A percentile compares a stretch with the other conserved stretches of the same genome.
phyloP scores from a whole-genome alignment of 2,329 filamentous ascomycete genomes.

The Hymenoscyphus linearis region DNA sequence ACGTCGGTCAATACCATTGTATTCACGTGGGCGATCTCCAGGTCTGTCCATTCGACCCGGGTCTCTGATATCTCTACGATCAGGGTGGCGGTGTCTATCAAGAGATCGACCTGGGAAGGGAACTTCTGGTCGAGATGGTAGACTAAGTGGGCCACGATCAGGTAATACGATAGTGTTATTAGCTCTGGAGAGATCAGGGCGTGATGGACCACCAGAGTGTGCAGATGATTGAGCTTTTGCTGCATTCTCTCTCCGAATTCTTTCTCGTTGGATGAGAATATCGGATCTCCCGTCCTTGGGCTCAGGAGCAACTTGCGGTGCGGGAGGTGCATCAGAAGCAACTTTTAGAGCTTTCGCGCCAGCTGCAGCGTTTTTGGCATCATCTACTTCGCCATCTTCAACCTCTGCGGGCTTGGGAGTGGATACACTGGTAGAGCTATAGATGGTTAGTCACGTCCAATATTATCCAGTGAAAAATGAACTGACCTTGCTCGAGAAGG shows the following conservation, averaged over 20 bases:
- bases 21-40: slow-evolving; percentile 30
- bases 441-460: slow-evolving; percentile 31
- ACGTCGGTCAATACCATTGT: slow-evolving; percentile 26
- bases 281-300: slow-evolving; percentile 21
- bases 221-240: slow-evolving; percentile 21
- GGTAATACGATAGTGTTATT: slow-evolving; percentile 7
- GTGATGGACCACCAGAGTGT: slow-evolving; percentile 18
- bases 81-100: slow-evolving; percentile 28
- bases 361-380: slow-evolving; percentile 40
- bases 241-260: slow-evolving; percentile 26
- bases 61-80: slow-evolving; percentile 30
- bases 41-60: slow-evolving; percentile 22
- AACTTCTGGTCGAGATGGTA: slow-evolving; percentile 31
- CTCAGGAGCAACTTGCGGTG: slow-evolving; percentile 3
- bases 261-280: slow-evolving; percentile 25
- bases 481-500: slow-evolving; percentile 38
- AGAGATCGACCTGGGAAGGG: slow-evolving; percentile 28
- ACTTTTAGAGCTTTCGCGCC: slow-evolving; percentile 3
- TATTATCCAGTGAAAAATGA: background rate
- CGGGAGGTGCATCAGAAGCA: slow-evolving; percentile 2
- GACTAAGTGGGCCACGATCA: slow-evolving; percentile 23
- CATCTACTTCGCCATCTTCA: slow-evolving; percentile 70
- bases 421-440: slow-evolving; percentile 30
- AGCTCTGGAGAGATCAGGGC: slow-evolving; percentile 22
- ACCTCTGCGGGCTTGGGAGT: slow-evolving; percentile 41